These are phyloP conservation scores for Withania somnifera DNA, from an alignment of 305 asterid species.

Conservation along the genomic window DNA sequence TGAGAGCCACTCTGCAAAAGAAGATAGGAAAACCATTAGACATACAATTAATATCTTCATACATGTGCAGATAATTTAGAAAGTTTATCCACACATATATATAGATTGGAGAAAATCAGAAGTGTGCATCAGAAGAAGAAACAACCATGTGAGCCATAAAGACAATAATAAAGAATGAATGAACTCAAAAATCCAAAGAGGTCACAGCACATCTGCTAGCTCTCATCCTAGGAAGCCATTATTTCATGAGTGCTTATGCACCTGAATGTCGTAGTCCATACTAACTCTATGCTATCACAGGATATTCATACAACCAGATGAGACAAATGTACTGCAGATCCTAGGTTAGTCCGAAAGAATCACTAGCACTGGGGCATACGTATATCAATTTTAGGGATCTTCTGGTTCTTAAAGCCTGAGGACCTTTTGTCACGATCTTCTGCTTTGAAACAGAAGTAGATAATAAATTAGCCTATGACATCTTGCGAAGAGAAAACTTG, in stretches of 20 bases:
- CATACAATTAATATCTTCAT: not conserved
- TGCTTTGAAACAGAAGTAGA: not conserved
- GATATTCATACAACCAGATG: not conserved
- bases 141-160: not conserved
- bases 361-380: not conserved
- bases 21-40: not conserved
- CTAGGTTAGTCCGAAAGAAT: not conserved
- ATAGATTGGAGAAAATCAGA: not conserved
- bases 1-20: conserved; percentile 53
- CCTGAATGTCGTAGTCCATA: not conserved
- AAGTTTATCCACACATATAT: not conserved
- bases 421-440: not conserved
- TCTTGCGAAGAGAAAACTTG: not conserved
- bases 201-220: not conserved
- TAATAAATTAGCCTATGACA: not conserved
- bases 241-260: not conserved
- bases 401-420: not conserved
- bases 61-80: not conserved
- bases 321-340: not conserved
- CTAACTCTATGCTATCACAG: not conserved
- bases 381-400: not conserved
- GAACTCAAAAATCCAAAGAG: not conserved
- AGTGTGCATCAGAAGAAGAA: not conserved
- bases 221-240: not conserved
- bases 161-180: not conserved